These are phyloP conservation scores for Lactarius evosmus DNA, from an alignment of 768 basidiomycete genomes.

Conservation along the genomic window DNA sequence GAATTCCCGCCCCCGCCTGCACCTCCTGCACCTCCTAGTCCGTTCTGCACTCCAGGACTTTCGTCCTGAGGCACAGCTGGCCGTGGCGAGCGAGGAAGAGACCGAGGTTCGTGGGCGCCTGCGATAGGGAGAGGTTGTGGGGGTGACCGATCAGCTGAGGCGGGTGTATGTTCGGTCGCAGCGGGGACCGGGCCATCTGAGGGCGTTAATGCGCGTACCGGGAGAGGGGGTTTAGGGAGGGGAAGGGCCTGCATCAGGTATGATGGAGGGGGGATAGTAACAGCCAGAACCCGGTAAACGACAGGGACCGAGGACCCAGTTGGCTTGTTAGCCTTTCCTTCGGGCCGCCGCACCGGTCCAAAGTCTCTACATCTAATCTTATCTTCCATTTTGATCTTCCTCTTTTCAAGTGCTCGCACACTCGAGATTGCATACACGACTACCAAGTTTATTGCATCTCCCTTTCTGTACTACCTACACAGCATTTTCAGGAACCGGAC, in stretches of 20 bases:
- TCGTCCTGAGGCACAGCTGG: conserved; percentile 7
- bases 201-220: conserved; percentile 11
- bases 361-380: conserved; percentile 3
- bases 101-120: conserved; percentile 15
- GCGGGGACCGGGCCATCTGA: neutral
- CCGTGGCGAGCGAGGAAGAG: conserved; percentile 17
- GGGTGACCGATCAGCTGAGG: conserved; percentile 16
- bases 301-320: conserved; percentile 7
- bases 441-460: too few relatives aligned
- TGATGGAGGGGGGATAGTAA: conserved; percentile 14
- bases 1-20: neutral
- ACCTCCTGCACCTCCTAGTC: neutral
- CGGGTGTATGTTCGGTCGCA: conserved; percentile 1
- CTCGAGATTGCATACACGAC: too few relatives aligned
- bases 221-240: conserved; percentile 19
- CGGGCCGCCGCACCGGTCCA: conserved; percentile 9
- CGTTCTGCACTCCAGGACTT: neutral
- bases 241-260: conserved; percentile 22
- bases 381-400: neutral
- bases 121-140: conserved; percentile 13
- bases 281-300: neutral
- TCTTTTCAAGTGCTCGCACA: neutral
- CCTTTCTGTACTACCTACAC: too few relatives aligned
- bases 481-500: too few relatives aligned
- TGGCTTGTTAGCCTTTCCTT: neutral